These are phyloP conservation scores for Casaregolazyma suthepensis DNA, from an alignment of 1,139 yeast species.

Conservation along the genomic window DNA sequence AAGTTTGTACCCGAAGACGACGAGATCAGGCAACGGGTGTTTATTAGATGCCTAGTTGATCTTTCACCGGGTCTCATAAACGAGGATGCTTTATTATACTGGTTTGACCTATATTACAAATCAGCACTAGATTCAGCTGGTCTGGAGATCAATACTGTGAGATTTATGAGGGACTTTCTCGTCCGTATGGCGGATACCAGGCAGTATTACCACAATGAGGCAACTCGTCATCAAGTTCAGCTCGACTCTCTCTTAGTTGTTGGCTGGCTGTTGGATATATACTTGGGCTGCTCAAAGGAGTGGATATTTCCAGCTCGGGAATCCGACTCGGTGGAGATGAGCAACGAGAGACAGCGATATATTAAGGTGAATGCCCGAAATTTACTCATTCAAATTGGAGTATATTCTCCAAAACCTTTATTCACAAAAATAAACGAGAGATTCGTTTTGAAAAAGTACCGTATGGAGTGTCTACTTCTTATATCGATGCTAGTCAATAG, in stretches of 20 bases:
- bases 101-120: constrained; percentile 49
- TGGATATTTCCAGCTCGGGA: constrained; percentile 5
- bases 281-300: constrained; percentile 13
- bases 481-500: constrained; percentile 26
- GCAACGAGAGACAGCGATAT: constrained; percentile 47
- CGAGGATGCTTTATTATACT: constrained; percentile 39
- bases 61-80: constrained; percentile 38
- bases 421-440: constrained; percentile 35
- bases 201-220: constrained; percentile 8
- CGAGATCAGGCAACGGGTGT: constrained; percentile 31
- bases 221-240: constrained; percentile 17
- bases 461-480: constrained; percentile 38
- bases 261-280: constrained; percentile 22
- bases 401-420: constrained; percentile 33
- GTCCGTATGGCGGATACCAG: constrained; percentile 26
- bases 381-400: constrained; percentile 40
- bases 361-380: constrained; percentile 40
- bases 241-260: constrained; percentile 14
- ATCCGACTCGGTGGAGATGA: constrained; percentile 13
- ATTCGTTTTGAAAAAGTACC: constrained; percentile 29
- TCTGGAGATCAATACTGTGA: constrained; percentile 34
- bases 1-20: constrained; percentile 32
- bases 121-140: constrained; percentile 64
- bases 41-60: constrained; percentile 41
- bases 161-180: constrained; percentile 41